phyloP scores from a whole-genome alignment of 2,329 filamentous ascomycete species.

The Bipolaris cookei region DNA sequence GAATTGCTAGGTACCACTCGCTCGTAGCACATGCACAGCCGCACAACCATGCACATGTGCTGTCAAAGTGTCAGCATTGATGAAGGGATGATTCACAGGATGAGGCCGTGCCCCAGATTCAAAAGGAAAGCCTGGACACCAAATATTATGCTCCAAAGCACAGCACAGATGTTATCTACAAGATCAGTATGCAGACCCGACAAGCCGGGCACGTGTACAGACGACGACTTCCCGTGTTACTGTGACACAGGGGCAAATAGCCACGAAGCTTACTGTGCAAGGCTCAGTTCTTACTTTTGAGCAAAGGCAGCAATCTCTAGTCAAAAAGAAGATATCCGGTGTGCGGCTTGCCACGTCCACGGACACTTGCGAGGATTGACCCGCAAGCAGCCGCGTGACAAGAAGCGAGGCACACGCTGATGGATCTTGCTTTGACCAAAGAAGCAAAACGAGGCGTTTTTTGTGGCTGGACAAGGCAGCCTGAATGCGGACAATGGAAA shows the following conservation, averaged over 20 bases:
- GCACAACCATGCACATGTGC: constrained; percentile 10
- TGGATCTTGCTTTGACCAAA: constrained; percentile 4
- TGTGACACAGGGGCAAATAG: constrained; percentile 26
- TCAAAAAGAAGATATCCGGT: constrained; percentile 9
- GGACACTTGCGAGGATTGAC: constrained; percentile 2
- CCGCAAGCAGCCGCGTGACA: constrained; percentile 10
- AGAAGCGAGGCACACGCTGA: not conserved
- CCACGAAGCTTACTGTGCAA: constrained; percentile 27
- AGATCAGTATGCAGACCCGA: constrained; percentile 15
- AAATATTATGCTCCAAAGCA: constrained; percentile 17
- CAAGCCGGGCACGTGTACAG: constrained; percentile 16
- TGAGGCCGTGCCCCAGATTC: constrained; percentile 6
- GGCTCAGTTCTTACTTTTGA: constrained; percentile 19
- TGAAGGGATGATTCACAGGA: constrained; percentile 5
- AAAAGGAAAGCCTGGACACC: constrained; percentile 13
- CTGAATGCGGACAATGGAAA: constrained; percentile 9
- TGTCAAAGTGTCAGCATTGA: constrained; percentile 4
- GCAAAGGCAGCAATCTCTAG: constrained; percentile 20
- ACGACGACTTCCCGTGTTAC: constrained; percentile 12
- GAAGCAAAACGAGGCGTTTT: not conserved
- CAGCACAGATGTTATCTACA: constrained; percentile 21
- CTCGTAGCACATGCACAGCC: constrained; percentile 1
- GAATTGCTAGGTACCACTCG: not conserved
- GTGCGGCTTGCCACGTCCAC: constrained; percentile 13
- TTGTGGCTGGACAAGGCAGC: constrained; percentile 18